Conservation (phyloP, 805 yeast genomes). For the Saturnispora dispora region DNA sequence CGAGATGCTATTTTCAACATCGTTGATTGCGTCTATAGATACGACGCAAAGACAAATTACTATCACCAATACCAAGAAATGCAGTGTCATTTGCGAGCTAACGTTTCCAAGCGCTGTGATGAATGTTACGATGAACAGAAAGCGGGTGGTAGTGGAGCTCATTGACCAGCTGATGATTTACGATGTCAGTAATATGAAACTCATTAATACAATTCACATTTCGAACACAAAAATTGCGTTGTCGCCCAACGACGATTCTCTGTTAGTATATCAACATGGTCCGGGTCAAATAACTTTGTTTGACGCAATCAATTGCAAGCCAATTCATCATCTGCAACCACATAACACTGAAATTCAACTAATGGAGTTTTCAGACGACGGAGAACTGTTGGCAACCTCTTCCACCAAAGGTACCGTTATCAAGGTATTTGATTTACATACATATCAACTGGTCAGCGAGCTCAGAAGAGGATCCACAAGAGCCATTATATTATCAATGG, state of each 20-base stretch:
- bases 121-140: slow-evolving; percentile 70
- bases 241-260: slow-evolving; percentile 37
- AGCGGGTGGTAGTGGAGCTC: slow-evolving; percentile 68
- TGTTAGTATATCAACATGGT: slow-evolving; percentile 48
- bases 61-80: slow-evolving; percentile 75
- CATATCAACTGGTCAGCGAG: slow-evolving; percentile 57
- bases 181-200: slow-evolving; percentile 83
- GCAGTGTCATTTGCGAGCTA: slow-evolving; percentile 72
- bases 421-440: slow-evolving; percentile 63
- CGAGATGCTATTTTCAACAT: slow-evolving; percentile 87
- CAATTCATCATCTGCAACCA: slow-evolving; percentile 75
- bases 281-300: slow-evolving; percentile 69
- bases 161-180: slow-evolving; percentile 78
- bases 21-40: slow-evolving; percentile 66
- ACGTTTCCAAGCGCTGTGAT: slow-evolving; percentile 73
- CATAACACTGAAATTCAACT: slow-evolving; percentile 72
- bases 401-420: slow-evolving; percentile 86
- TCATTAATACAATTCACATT: slow-evolving; percentile 59
- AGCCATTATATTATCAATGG: slow-evolving; percentile 66
- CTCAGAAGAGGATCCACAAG: slow-evolving; percentile 83
- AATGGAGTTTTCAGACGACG: slow-evolving; percentile 62
- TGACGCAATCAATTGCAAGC: slow-evolving; percentile 65
- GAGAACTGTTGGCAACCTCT: slow-evolving; percentile 77
- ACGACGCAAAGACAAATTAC: slow-evolving; percentile 74
- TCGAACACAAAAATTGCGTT: slow-evolving; percentile 29